phyloP scores from a whole-genome alignment of 805 yeast species.

The Spathaspora passalidarum region DNA sequence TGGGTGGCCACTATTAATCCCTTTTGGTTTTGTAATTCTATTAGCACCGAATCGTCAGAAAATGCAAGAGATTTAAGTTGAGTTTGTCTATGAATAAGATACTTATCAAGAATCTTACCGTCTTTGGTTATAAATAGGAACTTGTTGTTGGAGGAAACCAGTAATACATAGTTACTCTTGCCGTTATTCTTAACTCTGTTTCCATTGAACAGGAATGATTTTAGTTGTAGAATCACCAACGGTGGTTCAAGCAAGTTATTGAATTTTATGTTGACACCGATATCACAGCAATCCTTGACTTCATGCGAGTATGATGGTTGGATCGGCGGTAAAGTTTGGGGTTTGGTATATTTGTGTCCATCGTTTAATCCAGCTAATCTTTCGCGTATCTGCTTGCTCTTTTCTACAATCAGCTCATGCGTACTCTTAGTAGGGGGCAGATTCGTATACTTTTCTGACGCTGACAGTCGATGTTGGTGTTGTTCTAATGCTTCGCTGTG shows the following conservation, averaged over 20 bases:
- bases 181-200: neutral
- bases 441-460: neutral
- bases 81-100: conserved; percentile 9
- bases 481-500: neutral
- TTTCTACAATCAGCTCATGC: neutral
- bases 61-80: conserved; percentile 12
- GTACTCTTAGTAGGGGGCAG: neutral
- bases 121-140: conserved; percentile 10
- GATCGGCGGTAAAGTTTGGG: neutral
- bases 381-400: neutral
- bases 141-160: conserved; percentile 9
- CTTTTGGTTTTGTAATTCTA: conserved; percentile 9
- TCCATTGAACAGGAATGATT: conserved; percentile 1
- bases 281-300: neutral
- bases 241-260: conserved; percentile 1
- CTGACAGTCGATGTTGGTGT: neutral
- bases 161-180: neutral
- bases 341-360: neutral
- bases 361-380: neutral
- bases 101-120: conserved; percentile 7
- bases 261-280: neutral
- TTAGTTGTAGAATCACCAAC: neutral
- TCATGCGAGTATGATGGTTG: neutral
- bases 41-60: conserved; percentile 10
- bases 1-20: conserved; percentile 11